Evolutionary conservation across 495 filamentous ascomycete genomes (phyloP), one percentile per base, ranked within the genome.

Genomic region (Cryomyces minteri): DNA sequence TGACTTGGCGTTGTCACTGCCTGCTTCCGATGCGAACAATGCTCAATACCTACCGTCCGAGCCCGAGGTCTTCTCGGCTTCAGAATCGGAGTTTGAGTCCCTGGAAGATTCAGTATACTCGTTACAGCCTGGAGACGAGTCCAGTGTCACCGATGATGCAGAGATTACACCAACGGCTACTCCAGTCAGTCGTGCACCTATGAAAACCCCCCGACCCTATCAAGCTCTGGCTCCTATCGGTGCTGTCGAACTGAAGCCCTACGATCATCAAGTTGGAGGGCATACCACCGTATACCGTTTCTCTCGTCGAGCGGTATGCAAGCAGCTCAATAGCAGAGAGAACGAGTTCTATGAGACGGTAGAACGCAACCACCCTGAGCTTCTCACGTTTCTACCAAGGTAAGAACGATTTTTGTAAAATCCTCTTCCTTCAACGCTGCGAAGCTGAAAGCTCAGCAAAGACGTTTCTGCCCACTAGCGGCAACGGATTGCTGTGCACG

Each of bases 281-380:
- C 90, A 98, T 62, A 93, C 84, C 1, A 95, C 87, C 0, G 75
- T 98, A 25, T 98, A 94, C 67, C 80, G 90, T 30, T 96, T 98
- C 53, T 96, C 90, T 18, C 75, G 82, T 40, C 77, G 86, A 50
- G 90, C 90, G 44, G 88, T 98, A 12, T 96, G 92, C 69, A 98
- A 98, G 61, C 85, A 93, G 65, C 72, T 98, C 50, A 96, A 90
- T 60, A 96, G 93, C 55, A 69, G 85, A 53, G 90, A 98, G 55
- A 98, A 98, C 63, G 84, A 93, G 62, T 98, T 98, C 56, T 98
- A 98, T 59, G 90, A 98, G 61, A 90, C 79, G 44, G 80, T 98
- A 51, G 90, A 98, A 66, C 73, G 71, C 49, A 72, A 81, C 45
- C 88, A 98, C 61, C 84, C 88, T 37, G 79, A 94, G 51, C 69